A percentile compares a stretch with the other conserved stretches of the same genome.
Evolutionary conservation across 352 stramenopile species (phyloP).

Genomic region (Pythium aphanidermatum): DNA sequence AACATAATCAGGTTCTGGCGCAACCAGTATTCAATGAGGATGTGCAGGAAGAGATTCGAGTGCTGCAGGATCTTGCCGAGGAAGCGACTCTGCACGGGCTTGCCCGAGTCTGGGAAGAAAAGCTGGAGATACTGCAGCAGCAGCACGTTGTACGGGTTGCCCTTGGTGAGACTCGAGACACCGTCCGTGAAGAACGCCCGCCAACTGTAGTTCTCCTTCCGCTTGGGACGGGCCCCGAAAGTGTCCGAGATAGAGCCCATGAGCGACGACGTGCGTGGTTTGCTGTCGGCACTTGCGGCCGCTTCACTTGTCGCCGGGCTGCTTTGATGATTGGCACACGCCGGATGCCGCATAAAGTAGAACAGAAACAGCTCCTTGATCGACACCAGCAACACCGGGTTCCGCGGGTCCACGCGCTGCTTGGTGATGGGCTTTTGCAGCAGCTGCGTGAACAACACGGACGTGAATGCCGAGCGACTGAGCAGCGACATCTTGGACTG

Average conservation of each 20-base stretch:
- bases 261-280: slow-evolving; percentile 23
- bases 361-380: slow-evolving; percentile 85
- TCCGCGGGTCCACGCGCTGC: slow-evolving; percentile 68
- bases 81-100: slow-evolving; percentile 64
- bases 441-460: slow-evolving; percentile 73
- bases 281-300: background rate
- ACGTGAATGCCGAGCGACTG: slow-evolving; percentile 53
- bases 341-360: slow-evolving; percentile 78
- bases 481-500: slow-evolving; percentile 78
- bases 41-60: slow-evolving; percentile 79
- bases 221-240: slow-evolving; percentile 34
- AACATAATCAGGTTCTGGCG: slow-evolving; percentile 86
- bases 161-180: slow-evolving; percentile 48
- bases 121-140: slow-evolving; percentile 72
- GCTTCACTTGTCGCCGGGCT: slow-evolving; percentile 16
- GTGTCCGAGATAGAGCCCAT: slow-evolving; percentile 44
- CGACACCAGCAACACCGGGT: slow-evolving; percentile 70
- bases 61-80: slow-evolving; percentile 71
- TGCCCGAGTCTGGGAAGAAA: slow-evolving; percentile 67
- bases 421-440: slow-evolving; percentile 78
- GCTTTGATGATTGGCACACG: slow-evolving; percentile 59
- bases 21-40: slow-evolving; percentile 85
- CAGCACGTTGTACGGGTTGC: slow-evolving; percentile 83
- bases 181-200: slow-evolving; percentile 65
- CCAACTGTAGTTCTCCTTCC: slow-evolving; percentile 58